Evolutionary conservation across 306 rosid species (phyloP).

Genomic region (Amphicarpaea edgeworthii): DNA sequence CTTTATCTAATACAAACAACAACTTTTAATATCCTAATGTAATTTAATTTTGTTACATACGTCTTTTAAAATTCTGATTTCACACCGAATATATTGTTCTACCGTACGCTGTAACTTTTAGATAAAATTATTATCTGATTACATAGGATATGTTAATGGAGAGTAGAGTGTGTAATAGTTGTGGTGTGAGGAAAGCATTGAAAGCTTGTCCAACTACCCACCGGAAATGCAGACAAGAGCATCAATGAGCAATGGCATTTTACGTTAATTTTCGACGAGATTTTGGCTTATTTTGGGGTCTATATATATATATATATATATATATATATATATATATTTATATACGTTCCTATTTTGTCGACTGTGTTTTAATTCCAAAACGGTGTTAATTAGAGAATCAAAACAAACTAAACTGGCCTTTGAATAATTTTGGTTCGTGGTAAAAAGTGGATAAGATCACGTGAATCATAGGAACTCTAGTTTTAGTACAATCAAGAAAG

Average conservation of each 20-base stretch:
- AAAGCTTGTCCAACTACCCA: conserved; percentile 63
- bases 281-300: conserved; percentile 17
- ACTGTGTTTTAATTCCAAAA: not conserved
- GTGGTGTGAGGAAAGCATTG: conserved; percentile 38
- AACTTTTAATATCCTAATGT: not conserved
- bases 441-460: conserved; percentile 35
- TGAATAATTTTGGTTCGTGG: conserved; percentile 4
- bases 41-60: not conserved
- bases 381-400: not conserved
- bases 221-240: conserved; percentile 58
- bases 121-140: not conserved
- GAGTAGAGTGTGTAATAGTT: no score
- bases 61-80: not conserved
- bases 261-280: not conserved
- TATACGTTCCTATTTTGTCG: not conserved
- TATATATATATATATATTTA: no score
- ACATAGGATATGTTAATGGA: not conserved
- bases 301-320: no score
- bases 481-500: conserved; percentile 1
- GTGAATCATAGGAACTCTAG: not conserved
- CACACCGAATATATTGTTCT: not conserved
- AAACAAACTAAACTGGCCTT: not conserved
- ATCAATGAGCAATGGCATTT: conserved; percentile 32
- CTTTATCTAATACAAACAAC: no score
- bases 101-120: not conserved